phyloP scores from a whole-genome alignment of 2,329 filamentous ascomycete species.

The Rhynchosporium graminicola region DNA sequence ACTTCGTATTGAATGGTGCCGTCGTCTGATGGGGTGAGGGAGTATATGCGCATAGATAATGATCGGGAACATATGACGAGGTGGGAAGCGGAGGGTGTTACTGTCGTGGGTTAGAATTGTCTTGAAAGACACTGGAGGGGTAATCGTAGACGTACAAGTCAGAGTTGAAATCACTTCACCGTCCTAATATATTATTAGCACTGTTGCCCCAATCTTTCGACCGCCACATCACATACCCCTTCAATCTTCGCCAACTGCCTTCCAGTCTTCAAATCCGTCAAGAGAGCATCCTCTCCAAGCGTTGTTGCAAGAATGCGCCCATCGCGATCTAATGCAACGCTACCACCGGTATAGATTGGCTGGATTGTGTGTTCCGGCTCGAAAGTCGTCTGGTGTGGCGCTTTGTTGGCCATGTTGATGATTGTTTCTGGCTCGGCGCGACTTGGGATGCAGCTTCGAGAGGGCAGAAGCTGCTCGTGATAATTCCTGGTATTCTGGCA shows the following conservation, averaged over 20 bases:
- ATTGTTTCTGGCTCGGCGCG: neutral
- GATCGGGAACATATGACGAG: constrained; percentile 91
- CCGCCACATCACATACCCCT: constrained; percentile 59
- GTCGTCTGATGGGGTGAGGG: constrained; percentile 61
- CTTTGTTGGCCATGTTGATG: constrained; percentile 58
- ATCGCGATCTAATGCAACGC: constrained; percentile 77
- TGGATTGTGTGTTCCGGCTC: constrained; percentile 80
- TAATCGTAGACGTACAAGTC: constrained; percentile 50
- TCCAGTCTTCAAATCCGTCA: constrained; percentile 83
- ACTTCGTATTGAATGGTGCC: constrained; percentile 65
- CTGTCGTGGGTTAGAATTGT: constrained; percentile 47
- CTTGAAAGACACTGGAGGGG: constrained; percentile 19
- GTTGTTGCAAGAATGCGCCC: constrained; percentile 84
- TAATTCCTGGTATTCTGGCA: constrained; percentile 10
- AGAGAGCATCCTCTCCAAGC: constrained; percentile 85
- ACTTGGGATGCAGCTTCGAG: neutral
- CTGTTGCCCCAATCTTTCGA: constrained; percentile 1
- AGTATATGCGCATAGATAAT: constrained; percentile 91
- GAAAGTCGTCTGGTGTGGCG: constrained; percentile 82
- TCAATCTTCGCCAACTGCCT: constrained; percentile 82
- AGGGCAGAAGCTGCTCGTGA: neutral
- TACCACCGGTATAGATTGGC: constrained; percentile 91
- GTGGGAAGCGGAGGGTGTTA: constrained; percentile 86
- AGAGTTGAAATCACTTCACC: constrained; percentile 78
- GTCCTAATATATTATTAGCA: constrained; percentile 54